Base-by-base conservation (phyloP, 78 protist genomes). In the Emiliania huxleyi region DNA sequence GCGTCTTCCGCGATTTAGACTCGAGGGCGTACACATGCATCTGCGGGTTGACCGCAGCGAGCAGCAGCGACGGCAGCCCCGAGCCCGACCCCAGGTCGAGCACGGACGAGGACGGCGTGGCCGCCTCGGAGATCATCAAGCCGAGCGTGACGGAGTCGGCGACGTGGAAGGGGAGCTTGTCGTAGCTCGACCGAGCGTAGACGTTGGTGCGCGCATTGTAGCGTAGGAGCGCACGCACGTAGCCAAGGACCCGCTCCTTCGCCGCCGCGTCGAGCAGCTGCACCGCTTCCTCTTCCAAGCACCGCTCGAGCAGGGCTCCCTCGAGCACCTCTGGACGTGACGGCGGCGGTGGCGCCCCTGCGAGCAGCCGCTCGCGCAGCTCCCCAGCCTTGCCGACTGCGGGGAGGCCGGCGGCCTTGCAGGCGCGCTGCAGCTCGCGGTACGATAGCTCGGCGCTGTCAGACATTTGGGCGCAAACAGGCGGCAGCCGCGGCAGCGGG, bases 151-250 rank as follows among this genome's bases (percentile, higher is more conserved):
- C 6, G 43, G 87, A 79, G 49, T 79, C 87, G 87, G 19, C 40
- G 18, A 79, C 48, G 87, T 79, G 87, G 48, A 79, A 79, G 18
- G 87, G 87, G 49, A 79, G 87, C n/a, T 79, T 15, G 37, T 2
- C n/a, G 49, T 79, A 79, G 1, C 49, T 49, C 2, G 35, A 12
- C n/a, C 42, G 22, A 11, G 87, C 38, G 48, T 79, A 79, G 22
- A 79, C 87, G 87, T 79, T 79, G 48, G 87, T 79, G 87, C 23
- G 87, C 87, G 8, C 46, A n/a, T 79, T 79, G 87, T 79, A 79
- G 11, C 11, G 25, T 1, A 37, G 35, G 44, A 73, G 84, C 1
- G 21, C 46, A 0, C 29, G 29, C 45, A 73, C 84, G 84, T 73
- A 73, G 62, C 62, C 62, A 15, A 8, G 29, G 8, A 52, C 62